Evolutionary conservation across 768 basidiomycete species (phyloP).

Genomic region (Boletus insuetus): DNA sequence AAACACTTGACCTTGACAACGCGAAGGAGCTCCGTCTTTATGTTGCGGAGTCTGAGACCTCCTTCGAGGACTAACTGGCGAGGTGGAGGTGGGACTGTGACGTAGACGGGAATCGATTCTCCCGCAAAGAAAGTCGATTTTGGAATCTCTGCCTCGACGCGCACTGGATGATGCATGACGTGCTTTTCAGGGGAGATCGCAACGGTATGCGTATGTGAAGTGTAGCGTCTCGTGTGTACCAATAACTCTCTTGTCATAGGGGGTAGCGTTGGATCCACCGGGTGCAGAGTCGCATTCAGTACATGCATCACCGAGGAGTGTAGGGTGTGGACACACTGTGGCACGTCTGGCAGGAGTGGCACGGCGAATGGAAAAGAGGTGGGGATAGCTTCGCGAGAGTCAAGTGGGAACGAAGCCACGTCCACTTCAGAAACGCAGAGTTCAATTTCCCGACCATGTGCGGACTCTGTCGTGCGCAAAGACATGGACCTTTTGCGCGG

Average conservation of each 20-base stretch:
- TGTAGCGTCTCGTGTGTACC: conserved; percentile 75
- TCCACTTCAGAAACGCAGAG: conserved; percentile 56
- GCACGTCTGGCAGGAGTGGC: conserved; percentile 74
- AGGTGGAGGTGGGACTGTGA: conserved; percentile 75
- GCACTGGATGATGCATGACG: conserved; percentile 58
- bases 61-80: conserved; percentile 63
- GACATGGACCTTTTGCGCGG: conserved; percentile 52
- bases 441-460: conserved; percentile 62
- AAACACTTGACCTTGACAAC: conserved; percentile 54
- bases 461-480: conserved; percentile 64
- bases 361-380: conserved; percentile 78
- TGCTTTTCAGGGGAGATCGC: conserved; percentile 58
- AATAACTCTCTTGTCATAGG: conserved; percentile 53
- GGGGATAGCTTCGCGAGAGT: conserved; percentile 44
- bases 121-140: conserved; percentile 67
- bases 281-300: conserved; percentile 65
- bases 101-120: conserved; percentile 76
- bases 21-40: conserved; percentile 77
- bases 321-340: conserved; percentile 77
- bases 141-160: conserved; percentile 67
- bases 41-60: conserved; percentile 74
- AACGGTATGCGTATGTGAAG: conserved; percentile 58
- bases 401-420: conserved; percentile 46
- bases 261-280: conserved; percentile 37
- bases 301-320: conserved; percentile 71